Evolutionary conservation across 805 yeast species (phyloP), one percentile per base, ranked within the genome.

Genomic region (Maudiozyma pseudohumilis): DNA sequence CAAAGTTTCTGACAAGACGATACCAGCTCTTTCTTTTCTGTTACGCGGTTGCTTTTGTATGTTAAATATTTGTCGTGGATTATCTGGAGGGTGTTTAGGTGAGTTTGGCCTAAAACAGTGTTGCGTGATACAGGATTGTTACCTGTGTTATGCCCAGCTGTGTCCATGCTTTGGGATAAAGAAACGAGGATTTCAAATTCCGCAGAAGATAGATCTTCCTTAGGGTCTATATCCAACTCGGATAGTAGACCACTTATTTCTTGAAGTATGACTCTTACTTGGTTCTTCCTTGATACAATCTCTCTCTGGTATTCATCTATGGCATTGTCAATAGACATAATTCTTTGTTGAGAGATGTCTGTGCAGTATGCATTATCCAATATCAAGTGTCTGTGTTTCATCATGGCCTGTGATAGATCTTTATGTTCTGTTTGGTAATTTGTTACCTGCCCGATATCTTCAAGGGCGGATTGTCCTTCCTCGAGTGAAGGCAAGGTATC

Each of bases 1-100:
- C 88, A 80, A 23, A 81, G 57, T 6, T 49, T 48, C 11, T 56
- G 48, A 48, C 84, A 77, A 13, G 68, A 63, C 2, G 51, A 41
- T 6, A 61, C 42, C 23, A 63, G 56, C 16, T 40, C 26, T 50
- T 49, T 39, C 51, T 57, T 46, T 63, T 66, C 50, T 51, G 55
- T 44, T 61, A 69, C 35, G 57, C 63, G 33, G 58, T 49, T 15
- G 47, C 60, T 36, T 48, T 57, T 29, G 62, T 56, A 31, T 46
- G 47, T 15, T 34, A 44, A 36, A 33, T 36, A 48, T 10, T 48
- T 40, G 7, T 43, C 28, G 6, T 41, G 20, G 13, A 45, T 31
- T 1, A 13, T 23, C 22, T 51, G 48, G 12, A 57, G 37, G n/a
- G 32, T 33, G n/a, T 37, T 37, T 13, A 44, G 39, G 4, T 36